Percentiles rank a stretch among this genome's conserved stretches.
These are phyloP conservation scores for Prunus yedoensis DNA, from an alignment of 331 rosid genomes.

Conservation along the genomic window DNA sequence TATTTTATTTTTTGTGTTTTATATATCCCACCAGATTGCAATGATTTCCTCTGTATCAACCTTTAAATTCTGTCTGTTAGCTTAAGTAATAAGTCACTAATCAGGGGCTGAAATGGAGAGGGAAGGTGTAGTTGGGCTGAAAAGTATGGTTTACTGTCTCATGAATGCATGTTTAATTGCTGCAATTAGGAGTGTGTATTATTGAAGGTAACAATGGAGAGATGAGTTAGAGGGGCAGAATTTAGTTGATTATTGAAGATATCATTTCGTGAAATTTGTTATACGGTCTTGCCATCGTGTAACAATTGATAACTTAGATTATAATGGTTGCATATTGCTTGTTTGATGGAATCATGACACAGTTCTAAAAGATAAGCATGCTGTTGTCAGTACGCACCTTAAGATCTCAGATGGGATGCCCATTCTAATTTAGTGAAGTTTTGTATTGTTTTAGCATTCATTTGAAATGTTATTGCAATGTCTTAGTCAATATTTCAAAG, in stretches of 20 bases:
- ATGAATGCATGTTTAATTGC: not conserved
- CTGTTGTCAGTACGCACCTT: not conserved
- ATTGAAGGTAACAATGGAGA: not conserved
- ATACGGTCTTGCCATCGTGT: not conserved
- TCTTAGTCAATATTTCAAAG: not conserved
- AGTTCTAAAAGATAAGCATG: not conserved
- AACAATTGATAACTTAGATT: not conserved
- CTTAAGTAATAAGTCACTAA: constrained; percentile 1
- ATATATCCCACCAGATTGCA: not conserved
- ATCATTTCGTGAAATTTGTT: not conserved
- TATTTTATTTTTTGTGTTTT: not conserved
- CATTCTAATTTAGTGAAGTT: not conserved
- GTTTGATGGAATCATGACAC: constrained; percentile 1
- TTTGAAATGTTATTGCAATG: not conserved
- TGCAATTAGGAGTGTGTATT: not conserved
- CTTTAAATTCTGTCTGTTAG: not conserved
- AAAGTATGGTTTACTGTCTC: not conserved
- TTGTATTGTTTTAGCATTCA: not conserved
- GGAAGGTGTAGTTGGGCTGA: constrained; percentile 1
- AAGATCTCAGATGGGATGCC: not conserved
- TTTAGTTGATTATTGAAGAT: not conserved
- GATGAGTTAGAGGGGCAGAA: not conserved
- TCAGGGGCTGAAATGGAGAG: not conserved
- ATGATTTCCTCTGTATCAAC: not conserved
- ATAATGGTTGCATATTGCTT: not conserved